A percentile compares a stretch with the other conserved stretches of the same genome.
Conservation (phyloP, 164 flowering plant genomes). For the Annona squamosa region DNA sequence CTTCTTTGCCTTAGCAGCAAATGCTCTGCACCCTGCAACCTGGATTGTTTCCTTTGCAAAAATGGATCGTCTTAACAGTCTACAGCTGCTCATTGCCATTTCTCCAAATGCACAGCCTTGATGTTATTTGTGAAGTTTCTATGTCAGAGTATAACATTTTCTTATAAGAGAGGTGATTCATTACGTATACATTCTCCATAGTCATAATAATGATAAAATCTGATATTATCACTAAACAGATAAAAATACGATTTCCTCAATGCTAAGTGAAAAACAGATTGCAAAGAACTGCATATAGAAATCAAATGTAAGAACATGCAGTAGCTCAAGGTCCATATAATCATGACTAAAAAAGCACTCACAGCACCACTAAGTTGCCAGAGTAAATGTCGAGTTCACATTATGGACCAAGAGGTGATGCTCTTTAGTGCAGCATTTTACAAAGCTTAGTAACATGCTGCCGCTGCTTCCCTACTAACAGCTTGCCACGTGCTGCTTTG, state of each 20-base stretch:
- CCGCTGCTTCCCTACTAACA: no score
- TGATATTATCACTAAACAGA: not conserved
- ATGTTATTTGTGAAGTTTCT: not conserved
- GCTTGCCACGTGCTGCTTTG: no score
- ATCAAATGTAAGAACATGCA: no score
- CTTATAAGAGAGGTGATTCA: not conserved
- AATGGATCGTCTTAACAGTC: conserved; percentile 33
- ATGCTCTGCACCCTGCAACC: conserved; percentile 32
- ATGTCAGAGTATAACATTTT: not conserved
- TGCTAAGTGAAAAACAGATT: not conserved
- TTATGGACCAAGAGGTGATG: no score
- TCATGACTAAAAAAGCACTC: no score
- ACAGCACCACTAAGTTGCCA: no score
- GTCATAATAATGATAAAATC: not conserved
- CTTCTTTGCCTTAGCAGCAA: conserved; percentile 50
- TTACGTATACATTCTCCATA: not conserved
- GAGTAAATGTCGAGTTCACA: no score
- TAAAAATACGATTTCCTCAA: not conserved
- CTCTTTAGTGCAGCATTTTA: no score
- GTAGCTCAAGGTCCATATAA: no score
- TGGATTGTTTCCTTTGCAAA: conserved; percentile 26
- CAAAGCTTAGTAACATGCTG: no score
- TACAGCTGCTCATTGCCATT: conserved; percentile 35
- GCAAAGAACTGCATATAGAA: not conserved
- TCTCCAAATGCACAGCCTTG: conserved; percentile 18